Base-by-base conservation (phyloP, 441 rosid species). In the Euphorbia celastroides region DNA sequence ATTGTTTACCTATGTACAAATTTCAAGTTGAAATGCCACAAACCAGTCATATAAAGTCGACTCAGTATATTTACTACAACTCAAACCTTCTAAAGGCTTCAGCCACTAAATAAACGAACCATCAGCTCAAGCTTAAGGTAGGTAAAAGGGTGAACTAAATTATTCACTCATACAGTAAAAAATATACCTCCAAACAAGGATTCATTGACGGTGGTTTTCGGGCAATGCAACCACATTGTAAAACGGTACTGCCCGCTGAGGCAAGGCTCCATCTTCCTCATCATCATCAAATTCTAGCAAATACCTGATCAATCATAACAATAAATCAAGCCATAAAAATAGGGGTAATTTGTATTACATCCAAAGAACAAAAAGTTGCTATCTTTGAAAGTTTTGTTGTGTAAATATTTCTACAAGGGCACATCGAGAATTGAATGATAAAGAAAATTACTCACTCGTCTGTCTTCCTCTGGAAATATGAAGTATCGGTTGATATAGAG, bases 231-330 rank as follows among this genome's bases (percentile, higher is more conserved):
- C 96, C 67, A 93, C 98, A 67, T 77, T 88, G 80, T 85, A 81
- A 62, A 87, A 90, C 6, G 97, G 92, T 32, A 93, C 97, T 0
- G 80, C 74, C 78, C 93, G 83, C 79, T 87, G 85, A 23, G 97
- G 98, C 77, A 90, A 71, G 46, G 90, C 81, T 76, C 97, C 98
- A 5, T 93, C 96, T 82, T 93, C 98, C 52, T 93, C 97, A 5
- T 93, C 98, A 14, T 90, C 97, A 34, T 93, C 98, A n/a, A 92
- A 92, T 74, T 92, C 98, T 65, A 92, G 81, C 71, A 90, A 65
- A 77, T 90, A 92, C 63, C 98, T 92, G 81, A 36, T 62, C 72
- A 70, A 41, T 51, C n/a, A 26, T 60, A 75, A 58, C 58, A 72
- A 19, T 22, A 27, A 61, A 38, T 38, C 12, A 38, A 7, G 38